phyloP scores from a whole-genome alignment of 1,284 basidiomycete genomes.

The Somion occarium region DNA sequence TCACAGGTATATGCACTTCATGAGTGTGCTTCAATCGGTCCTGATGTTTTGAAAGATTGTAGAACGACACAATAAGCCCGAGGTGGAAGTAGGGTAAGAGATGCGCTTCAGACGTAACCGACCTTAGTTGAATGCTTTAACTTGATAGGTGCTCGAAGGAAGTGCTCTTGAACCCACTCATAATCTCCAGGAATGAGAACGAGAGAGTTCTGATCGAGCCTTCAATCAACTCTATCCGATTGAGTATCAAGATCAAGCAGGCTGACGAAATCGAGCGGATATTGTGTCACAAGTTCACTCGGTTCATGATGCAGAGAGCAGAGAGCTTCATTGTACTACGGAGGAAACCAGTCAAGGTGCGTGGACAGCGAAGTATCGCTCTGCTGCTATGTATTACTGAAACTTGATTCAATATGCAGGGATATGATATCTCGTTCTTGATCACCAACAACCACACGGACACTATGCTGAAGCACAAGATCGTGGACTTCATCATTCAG shows the following conservation, averaged over 20 bases:
- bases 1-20: constrained; percentile 67
- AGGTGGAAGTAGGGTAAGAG: constrained; percentile 80
- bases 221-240: constrained; percentile 92
- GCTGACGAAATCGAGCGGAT: constrained; percentile 99
- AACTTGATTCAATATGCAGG: constrained; percentile 39
- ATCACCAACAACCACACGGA: constrained; percentile 98
- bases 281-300: constrained; percentile 97
- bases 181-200: constrained; percentile 94
- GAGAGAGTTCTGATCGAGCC: constrained; percentile 97
- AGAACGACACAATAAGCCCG: constrained; percentile 95
- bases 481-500: constrained; percentile 99
- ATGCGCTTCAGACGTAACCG: no score
- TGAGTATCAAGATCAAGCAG: constrained; percentile 98
- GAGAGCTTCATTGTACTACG: constrained; percentile 96
- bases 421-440: constrained; percentile 98
- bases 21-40: constrained; percentile 4
- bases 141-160: constrained; percentile 78
- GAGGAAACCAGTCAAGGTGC: constrained; percentile 85
- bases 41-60: constrained; percentile 59
- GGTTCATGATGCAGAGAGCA: constrained; percentile 98
- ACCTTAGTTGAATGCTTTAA: not conserved
- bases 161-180: constrained; percentile 88
- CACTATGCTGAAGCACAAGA: constrained; percentile 98
- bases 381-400: not conserved
- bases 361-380: constrained; percentile 25